Conservation (phyloP, 495 filamentous ascomycete genomes). For the Sabuloglossum arenarium region DNA sequence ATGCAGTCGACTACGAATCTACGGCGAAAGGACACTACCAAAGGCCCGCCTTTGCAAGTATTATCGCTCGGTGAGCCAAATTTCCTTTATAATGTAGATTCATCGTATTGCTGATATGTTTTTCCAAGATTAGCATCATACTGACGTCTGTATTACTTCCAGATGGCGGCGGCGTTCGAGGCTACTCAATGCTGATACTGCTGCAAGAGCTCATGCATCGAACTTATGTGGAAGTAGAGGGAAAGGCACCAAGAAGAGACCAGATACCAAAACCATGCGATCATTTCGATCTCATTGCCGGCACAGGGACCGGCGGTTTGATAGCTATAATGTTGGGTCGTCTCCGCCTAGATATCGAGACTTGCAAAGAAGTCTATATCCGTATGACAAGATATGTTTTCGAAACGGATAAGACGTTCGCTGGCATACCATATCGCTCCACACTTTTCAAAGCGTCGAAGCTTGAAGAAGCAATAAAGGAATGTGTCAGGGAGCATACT, state of each 20-base stretch:
- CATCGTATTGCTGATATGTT: too few relatives aligned
- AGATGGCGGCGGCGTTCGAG: slow-evolving; percentile 94
- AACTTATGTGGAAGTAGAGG: slow-evolving; percentile 70
- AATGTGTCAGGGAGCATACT: slow-evolving; percentile 75
- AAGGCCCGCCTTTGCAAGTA: slow-evolving; percentile 79
- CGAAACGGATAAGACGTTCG: slow-evolving; percentile 93
- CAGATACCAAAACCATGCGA: slow-evolving; percentile 96
- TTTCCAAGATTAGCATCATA: not conserved
- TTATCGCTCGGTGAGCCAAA: slow-evolving; percentile 54
- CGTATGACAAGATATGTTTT: slow-evolving; percentile 87
- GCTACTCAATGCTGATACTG: slow-evolving; percentile 91
- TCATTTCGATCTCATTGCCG: slow-evolving; percentile 90
- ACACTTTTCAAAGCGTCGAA: slow-evolving; percentile 93
- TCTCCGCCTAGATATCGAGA: slow-evolving; percentile 77
- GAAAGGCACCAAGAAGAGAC: slow-evolving; percentile 58
- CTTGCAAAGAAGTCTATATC: slow-evolving; percentile 89
- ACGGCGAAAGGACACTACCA: slow-evolving; percentile 78
- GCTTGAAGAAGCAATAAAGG: slow-evolving; percentile 80
- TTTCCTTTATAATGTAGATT: not conserved
- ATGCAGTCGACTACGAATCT: slow-evolving; percentile 19
- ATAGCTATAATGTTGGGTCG: slow-evolving; percentile 94
- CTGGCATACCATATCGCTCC: slow-evolving; percentile 78
- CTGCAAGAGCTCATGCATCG: slow-evolving; percentile 93
- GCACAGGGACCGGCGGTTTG: slow-evolving; percentile 83
- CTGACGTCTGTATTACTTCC: not conserved